Evolutionary conservation across 1,284 basidiomycete genomes (phyloP).

Genomic region (Ganoderma lingzhi): DNA sequence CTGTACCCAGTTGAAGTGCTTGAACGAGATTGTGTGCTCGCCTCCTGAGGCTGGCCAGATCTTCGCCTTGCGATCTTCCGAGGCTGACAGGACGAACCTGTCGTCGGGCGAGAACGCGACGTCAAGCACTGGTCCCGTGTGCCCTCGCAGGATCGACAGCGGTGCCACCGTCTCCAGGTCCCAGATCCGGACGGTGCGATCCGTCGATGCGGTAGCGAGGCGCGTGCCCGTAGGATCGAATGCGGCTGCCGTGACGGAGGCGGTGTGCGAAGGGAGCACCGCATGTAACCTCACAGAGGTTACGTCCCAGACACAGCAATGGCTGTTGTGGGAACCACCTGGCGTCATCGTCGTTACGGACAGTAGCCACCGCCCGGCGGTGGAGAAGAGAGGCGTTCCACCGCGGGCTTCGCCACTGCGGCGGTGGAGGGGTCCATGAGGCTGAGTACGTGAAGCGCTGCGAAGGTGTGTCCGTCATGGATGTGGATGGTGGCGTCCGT

Average conservation of each 20-base stretch:
- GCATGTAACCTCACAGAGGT: not conserved
- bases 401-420: not conserved
- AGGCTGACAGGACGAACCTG: slow-evolving; percentile 23
- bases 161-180: slow-evolving; percentile 26
- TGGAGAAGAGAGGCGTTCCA: not conserved
- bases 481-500: not conserved
- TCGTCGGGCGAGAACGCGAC: slow-evolving; percentile 48
- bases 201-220: slow-evolving; percentile 36
- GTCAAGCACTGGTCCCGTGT: slow-evolving; percentile 40
- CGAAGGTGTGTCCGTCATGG: not conserved
- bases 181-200: slow-evolving; percentile 32
- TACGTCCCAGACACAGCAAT: slow-evolving; percentile 5
- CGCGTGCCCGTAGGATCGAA: slow-evolving; percentile 31
- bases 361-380: slow-evolving; percentile 4
- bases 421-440: not conserved
- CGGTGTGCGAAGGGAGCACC: not conserved
- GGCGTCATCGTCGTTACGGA: not conserved
- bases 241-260: not conserved
- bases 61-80: slow-evolving; percentile 24
- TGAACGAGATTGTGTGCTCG: slow-evolving; percentile 10
- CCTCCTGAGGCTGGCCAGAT: slow-evolving; percentile 26
- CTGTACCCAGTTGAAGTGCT: slow-evolving; percentile 20
- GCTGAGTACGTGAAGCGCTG: not conserved
- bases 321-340: not conserved
- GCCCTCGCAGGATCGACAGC: slow-evolving; percentile 27